Base-by-base conservation (phyloP, 176 grass and related monocot genomes). In the Triticum turgidum region DNA sequence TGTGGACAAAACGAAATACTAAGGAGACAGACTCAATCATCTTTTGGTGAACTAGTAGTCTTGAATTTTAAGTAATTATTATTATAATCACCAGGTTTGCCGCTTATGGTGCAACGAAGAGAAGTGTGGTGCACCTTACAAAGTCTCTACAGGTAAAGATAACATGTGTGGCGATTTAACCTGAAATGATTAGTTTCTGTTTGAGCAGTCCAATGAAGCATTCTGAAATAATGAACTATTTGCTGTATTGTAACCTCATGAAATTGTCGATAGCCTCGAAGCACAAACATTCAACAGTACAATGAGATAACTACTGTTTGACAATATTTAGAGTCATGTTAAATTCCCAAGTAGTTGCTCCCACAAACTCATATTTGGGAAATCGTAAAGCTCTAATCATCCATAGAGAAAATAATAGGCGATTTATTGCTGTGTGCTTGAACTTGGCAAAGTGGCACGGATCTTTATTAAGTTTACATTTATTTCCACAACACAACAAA, bases 81-180 rank as follows among this genome's bases (percentile, higher is more conserved):
- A 29, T 51, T 20, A 78, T 84, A 73, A 86, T 87, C 14, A 70
- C 64, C 82, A 98, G 96, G 86, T 98, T 94, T 92, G 92, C 93
- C 67, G 93, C 96, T 88, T 98, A 98, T 85, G 93, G 96, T 91
- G 96, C 96, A 82, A 94, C 96, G 52, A 98, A 96, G 66, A 86
- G 92, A 54, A 98, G 93, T 88, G 93, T 94, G 29, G 96, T 98
- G 85, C 96, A 94, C 80, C 92, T 98, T 86, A 96, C 90, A 27
- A 98, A 98, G 81, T 98, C 93, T 83, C 85, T 98, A 61, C 96
- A 98, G 96, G 92, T 98, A 94, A 80, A 49, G 18, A 67, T 71
- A 73, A 21, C 9, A 17, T 75, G 58, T 77, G 3, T 86, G 63
- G 12, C 3, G 32, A 84, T 89, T 78, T 3, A 64, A 63, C 54